phyloP scores from a whole-genome alignment of 2,329 filamentous ascomycete genomes.

The Diplocarpon rosae region DNA sequence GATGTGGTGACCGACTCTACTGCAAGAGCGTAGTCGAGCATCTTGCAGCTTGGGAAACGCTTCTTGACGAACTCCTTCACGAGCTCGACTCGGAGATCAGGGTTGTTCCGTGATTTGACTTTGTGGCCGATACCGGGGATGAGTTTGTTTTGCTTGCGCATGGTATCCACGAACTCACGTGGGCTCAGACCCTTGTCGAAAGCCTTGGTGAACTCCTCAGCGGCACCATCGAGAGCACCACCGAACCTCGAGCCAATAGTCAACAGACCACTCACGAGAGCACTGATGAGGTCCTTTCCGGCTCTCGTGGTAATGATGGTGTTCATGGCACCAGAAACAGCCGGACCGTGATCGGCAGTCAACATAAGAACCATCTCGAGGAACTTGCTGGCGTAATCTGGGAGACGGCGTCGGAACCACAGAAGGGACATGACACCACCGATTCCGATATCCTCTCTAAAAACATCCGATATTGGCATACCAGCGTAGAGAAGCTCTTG shows the following conservation, averaged over 20 bases:
- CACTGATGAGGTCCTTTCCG: conserved; percentile 94
- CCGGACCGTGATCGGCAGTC: conserved; percentile 96
- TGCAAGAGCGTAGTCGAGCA: conserved; percentile 95
- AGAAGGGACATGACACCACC: conserved; percentile 99
- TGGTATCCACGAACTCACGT: conserved; percentile 96
- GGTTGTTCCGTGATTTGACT: conserved; percentile 99
- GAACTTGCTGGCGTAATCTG: conserved; percentile 95
- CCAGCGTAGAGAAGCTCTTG: conserved; percentile 98
- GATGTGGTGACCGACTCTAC: conserved; percentile 97
- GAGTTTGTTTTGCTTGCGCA: conserved; percentile 99
- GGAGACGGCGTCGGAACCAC: conserved; percentile 98
- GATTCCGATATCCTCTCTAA: conserved; percentile 97
- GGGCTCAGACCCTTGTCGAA: conserved; percentile 97
- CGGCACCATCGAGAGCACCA: conserved; percentile 94
- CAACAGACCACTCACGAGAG: conserved; percentile 89
- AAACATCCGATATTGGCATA: conserved; percentile 99
- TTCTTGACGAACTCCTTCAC: conserved; percentile 98
- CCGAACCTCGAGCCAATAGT: conserved; percentile 98
- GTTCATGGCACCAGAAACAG: conserved; percentile 99
- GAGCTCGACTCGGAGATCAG: conserved; percentile 96
- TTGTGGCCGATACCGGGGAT: conserved; percentile 98
- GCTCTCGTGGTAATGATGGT: conserved; percentile 99
- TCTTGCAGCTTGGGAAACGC: conserved; percentile 96
- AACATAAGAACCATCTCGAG: conserved; percentile 99
- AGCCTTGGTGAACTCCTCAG: conserved; percentile 96